phyloP scores from a whole-genome alignment of 768 basidiomycete genomes.

The Boletus sp. region DNA sequence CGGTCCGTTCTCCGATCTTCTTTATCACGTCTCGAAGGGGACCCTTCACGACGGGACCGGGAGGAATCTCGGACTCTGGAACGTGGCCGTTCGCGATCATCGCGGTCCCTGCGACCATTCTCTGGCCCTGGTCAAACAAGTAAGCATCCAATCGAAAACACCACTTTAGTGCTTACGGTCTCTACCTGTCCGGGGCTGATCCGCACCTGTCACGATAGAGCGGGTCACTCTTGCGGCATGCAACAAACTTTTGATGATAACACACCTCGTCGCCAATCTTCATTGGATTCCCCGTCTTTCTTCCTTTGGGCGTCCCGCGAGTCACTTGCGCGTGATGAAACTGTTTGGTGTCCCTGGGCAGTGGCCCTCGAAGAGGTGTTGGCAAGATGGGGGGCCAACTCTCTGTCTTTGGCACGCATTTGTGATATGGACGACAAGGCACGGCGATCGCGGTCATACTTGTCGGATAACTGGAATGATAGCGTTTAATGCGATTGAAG shows the following conservation, averaged over 20 bases:
- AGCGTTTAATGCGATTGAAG: slow-evolving; percentile 2
- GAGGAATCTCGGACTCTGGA: slow-evolving; percentile 67
- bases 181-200: slow-evolving; percentile 49
- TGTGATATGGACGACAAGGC: slow-evolving; percentile 47
- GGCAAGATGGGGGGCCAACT: slow-evolving; percentile 58
- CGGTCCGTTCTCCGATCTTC: slow-evolving; percentile 38
- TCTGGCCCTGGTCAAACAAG: slow-evolving; percentile 45
- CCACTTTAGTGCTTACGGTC: slow-evolving; percentile 49
- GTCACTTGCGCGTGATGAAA: slow-evolving; percentile 53
- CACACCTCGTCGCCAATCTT: slow-evolving; percentile 86
- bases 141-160: slow-evolving; percentile 1
- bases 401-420: slow-evolving; percentile 65
- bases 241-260: slow-evolving; percentile 6
- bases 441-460: slow-evolving; percentile 81
- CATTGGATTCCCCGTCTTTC: slow-evolving; percentile 69
- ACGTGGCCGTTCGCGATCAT: slow-evolving; percentile 63
- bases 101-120: slow-evolving; percentile 51
- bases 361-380: slow-evolving; percentile 42
- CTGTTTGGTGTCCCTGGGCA: slow-evolving; percentile 32
- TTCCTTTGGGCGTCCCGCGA: slow-evolving; percentile 60
- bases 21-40: slow-evolving; percentile 49
- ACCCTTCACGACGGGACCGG: slow-evolving; percentile 56
- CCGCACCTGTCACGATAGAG: slow-evolving; percentile 37
- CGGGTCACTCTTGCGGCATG: neutral
- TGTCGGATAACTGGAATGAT: slow-evolving; percentile 71